Percentiles rank a stretch among this genome's conserved stretches.
These are phyloP conservation scores for Alternaria sp. DNA, from an alignment of 2,329 filamentous ascomycete species.

Conservation along the genomic window DNA sequence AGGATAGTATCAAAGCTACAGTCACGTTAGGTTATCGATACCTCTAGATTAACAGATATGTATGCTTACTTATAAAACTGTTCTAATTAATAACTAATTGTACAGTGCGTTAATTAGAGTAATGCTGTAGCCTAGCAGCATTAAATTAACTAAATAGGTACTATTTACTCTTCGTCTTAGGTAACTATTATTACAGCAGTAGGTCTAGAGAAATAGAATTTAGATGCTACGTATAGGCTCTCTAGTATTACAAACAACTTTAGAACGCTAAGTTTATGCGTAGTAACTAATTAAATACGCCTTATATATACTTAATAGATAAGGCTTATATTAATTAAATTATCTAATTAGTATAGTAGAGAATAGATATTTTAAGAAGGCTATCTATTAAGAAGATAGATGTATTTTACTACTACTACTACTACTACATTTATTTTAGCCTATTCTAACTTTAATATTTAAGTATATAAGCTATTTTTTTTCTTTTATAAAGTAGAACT, in stretches of 20 bases:
- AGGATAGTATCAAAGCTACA: background rate
- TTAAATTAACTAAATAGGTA: background rate
- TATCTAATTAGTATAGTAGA: background rate
- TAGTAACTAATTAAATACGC: too few relatives aligned
- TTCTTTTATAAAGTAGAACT: too few relatives aligned
- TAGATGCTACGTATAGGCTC: background rate
- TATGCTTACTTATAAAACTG: too few relatives aligned
- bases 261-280: too few relatives aligned
- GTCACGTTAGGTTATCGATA: accelerated
- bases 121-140: background rate
- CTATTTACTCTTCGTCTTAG: background rate
- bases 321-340: too few relatives aligned
- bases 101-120: background rate
- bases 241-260: background rate
- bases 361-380: background rate
- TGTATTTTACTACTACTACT: too few relatives aligned
- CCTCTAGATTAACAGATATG: background rate
- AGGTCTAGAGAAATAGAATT: accelerated
- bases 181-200: background rate
- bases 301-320: too few relatives aligned
- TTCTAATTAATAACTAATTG: too few relatives aligned
- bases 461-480: too few relatives aligned
- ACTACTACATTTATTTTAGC: too few relatives aligned
- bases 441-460: too few relatives aligned
- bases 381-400: background rate